Base-by-base conservation (phyloP, 192 early-diverging fungal genomes). In the Glomus cerebriforme region DNA sequence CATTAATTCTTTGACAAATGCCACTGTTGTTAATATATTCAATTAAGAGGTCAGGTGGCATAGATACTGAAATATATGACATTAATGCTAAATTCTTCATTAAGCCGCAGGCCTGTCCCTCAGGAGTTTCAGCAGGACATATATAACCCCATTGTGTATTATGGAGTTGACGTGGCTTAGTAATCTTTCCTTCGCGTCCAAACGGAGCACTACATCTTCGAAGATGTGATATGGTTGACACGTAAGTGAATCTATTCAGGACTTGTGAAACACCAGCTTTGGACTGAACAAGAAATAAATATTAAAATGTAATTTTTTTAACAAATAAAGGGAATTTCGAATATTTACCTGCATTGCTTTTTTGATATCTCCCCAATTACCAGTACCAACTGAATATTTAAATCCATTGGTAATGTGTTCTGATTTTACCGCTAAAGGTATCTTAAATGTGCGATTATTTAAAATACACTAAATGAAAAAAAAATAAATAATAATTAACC, bases 141-240 rank as follows among this genome's bases (percentile, higher is more conserved):
- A 89, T 90, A 90, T 98, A 93, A 62, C 98, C 98, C 98, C 98
- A 99, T 73, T 99, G 98, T 27, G 98, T 98, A 89, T 99, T 99
- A 85, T 99, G 98, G 77, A 99, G 88, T 83, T 98, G 97, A 85
- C 98, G 96, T 26, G 97, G 97, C 83, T 97, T 98, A 54, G 98
- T 96, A 45, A 99, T 88, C 84, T 99, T 99, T 75, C 95, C 97
- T 74, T 98, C 97, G 80, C 97, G 92, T 17, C 96, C 96, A 76
- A 99, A 96, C 7, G 98, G 98, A 6, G 97, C 97, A 86, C 99
- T 99, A 82, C 96, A 92, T 70, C 98, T 94, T 82, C 98, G 94
- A 87, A 99, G 89, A 88, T 99, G 97, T 7, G 97, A 98, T 63
- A 99, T 86, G 1, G 98, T 99, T 12, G 97, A 97, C 0, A 96